Evolutionary conservation across 108 stramenopile species (phyloP).

Genomic region (Fragilariopsis cylindrus): DNA sequence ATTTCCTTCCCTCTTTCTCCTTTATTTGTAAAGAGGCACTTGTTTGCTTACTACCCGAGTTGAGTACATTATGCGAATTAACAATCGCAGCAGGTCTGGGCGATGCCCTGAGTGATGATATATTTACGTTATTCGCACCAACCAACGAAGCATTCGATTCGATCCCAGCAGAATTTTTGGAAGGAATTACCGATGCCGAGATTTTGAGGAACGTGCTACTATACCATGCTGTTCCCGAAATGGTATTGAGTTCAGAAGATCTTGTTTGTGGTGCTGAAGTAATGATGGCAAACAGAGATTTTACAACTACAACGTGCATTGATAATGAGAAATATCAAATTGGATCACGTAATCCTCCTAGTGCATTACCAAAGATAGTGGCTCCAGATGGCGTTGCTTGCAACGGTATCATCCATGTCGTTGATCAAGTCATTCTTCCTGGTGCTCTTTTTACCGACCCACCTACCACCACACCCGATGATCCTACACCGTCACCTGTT

Average conservation of each 20-base stretch:
- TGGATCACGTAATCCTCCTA: conserved; percentile 18
- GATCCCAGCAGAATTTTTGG: conserved; percentile 1
- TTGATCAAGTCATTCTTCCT: conserved; percentile 37
- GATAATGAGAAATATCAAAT: conserved; percentile 10
- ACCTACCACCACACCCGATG: neutral
- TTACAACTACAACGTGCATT: conserved; percentile 21
- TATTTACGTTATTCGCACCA: conserved; percentile 46
- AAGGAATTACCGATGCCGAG: conserved; percentile 15
- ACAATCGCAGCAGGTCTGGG: conserved; percentile 37
- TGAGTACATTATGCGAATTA: conserved; percentile 44
- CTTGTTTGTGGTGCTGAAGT: conserved; percentile 30
- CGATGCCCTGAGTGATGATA: conserved; percentile 37
- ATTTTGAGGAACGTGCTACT: conserved; percentile 29
- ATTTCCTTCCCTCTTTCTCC: neutral
- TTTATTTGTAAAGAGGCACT: neutral
- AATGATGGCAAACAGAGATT: conserved; percentile 40
- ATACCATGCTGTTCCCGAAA: conserved; percentile 19
- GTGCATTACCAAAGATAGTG: conserved; percentile 13
- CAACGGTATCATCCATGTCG: conserved; percentile 52
- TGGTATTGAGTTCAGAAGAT: neutral
- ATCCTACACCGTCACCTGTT: neutral
- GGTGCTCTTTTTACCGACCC: neutral
- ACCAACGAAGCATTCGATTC: conserved; percentile 48
- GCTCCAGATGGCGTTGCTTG: conserved; percentile 30
- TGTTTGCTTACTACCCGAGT: conserved; percentile 27